Base-by-base conservation (phyloP, 176 grass and related monocot genomes). In the Rhynchospora tenuis region DNA sequence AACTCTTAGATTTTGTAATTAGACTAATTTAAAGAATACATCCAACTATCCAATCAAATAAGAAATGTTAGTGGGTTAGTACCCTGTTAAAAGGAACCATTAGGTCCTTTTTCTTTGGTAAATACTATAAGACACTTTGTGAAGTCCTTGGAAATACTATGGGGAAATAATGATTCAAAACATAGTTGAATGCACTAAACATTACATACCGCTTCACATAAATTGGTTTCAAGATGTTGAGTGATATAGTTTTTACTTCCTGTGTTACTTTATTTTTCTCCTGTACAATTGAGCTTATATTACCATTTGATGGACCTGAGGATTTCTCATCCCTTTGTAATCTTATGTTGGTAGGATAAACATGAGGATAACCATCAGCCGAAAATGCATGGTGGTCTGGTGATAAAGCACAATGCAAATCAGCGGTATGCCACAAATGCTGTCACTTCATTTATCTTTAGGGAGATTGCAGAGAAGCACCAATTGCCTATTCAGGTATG, bases 331-430 rank as follows among this genome's bases (percentile, higher is more conserved):
- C 46, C 24, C 54, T 52, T 54, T 76, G 27, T 62, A 27, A 77
- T 33, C 42, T 66, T 74, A 10, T 73, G 12, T 90, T 85, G 83
- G 7, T 51, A 98, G 95, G 93, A 98, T 76, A 98, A 98, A 81
- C 96, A 98, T 57, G 96, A 98, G 91, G 96, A 98, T 46, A 98
- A 98, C 47, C 96, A 98, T 87, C 91, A 98, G 78, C 96, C 96
- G 29, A 98, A 95, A 71, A 63, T 98, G 59, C 96, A 98, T 67
- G 90, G 96, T 76, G 96, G 96, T 83, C 91, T 95, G 85, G 96
- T 98, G 59, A 95, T 98, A 80, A 98, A 98, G 80, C 89, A 95
- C 66, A 95, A 98, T 3, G 96, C 96, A 64, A 98, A 98, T 87
- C 96, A 98, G 64, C 88, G 93, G 64, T 98, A 95, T 89, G 96